Evolutionary conservation across 257 asterid species (phyloP), one percentile per base, ranked within the genome.

Genomic region (Solanum paucissectum): DNA sequence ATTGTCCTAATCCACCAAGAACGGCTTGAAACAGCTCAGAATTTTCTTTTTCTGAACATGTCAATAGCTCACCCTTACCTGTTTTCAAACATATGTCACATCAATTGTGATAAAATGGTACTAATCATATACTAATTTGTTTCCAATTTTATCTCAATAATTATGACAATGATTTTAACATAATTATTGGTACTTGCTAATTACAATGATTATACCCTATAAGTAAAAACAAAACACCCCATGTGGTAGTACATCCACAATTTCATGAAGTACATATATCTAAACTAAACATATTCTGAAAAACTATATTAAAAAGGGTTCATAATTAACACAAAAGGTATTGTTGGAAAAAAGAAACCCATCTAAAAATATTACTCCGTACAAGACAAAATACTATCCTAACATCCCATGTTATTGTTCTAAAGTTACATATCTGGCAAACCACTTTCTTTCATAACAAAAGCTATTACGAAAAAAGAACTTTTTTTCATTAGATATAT

Each of bases 1-100:
- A 95, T 86, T 95, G 98, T 34, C 98, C 98, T 58, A 94, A 86
- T 49, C 98, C 98, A 36, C 98, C 98, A 74, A 95, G 98, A 87
- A 92, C 97, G 71, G 92, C 94, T 66, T 95, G 91, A 88, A 90
- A 95, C 69, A 95, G 88, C 71, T 94, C 96, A 12, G 95, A 87
- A 52, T 93, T 93, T 20, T 89, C 77, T 68, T 92, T 90, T 86
- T 92, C 83, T 2, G 97, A 94, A 90, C 98, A 95, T 76, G 93
- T 94, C 74, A 91, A 18, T 49, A 93, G 71, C 89, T 94, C 98
- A 20, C 98, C 98, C 83, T 94, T 95, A 18, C 98, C 98, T 95
- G 94, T 89, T 91, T 79, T 18, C 68, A 42, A 37, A 75, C 77
- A 79, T n/a, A 10, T 20, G 55, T 88, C 64, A 52, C 73, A n/a